A percentile compares a stretch with the other conserved stretches of the same genome.
Evolutionary conservation across 257 asterid genomes (phyloP).

Genomic region (Capsicum baccatum): DNA sequence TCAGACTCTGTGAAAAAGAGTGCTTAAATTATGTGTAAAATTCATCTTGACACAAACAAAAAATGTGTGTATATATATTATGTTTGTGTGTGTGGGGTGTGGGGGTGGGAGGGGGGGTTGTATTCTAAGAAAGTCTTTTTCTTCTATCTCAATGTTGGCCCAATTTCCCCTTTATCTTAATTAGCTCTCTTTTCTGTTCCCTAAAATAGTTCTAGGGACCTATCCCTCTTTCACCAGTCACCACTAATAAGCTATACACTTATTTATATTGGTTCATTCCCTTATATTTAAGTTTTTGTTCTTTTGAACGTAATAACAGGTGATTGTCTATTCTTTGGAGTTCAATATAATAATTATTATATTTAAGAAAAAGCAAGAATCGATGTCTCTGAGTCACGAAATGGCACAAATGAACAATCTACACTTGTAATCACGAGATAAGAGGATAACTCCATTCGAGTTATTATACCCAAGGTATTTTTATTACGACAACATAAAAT

Average conservation of each 20-base stretch:
- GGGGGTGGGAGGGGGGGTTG: no score
- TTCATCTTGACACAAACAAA: no score
- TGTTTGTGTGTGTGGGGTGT: no score
- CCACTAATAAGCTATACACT: background rate
- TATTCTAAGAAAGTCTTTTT: no score
- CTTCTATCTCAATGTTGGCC: no score
- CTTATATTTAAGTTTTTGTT: background rate
- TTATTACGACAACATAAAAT: background rate
- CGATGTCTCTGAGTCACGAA: background rate
- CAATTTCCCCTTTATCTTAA: no score
- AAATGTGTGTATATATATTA: no score
- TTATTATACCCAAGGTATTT: background rate
- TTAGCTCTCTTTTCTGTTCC: no score
- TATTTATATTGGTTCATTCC: background rate
- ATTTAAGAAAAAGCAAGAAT: background rate
- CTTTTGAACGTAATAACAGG: background rate
- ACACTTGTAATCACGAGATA: background rate
- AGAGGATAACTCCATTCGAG: background rate
- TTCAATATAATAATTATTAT: background rate
- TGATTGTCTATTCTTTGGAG: background rate
- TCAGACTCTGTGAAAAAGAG: no score
- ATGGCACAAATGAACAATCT: background rate
- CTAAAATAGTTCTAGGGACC: background rate
- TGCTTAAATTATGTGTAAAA: no score
- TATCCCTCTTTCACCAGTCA: background rate